Percentiles rank a stretch among this genome's conserved stretches.
These are phyloP conservation scores for Suillus subaureus DNA, from an alignment of 768 basidiomycete genomes.

Conservation along the genomic window DNA sequence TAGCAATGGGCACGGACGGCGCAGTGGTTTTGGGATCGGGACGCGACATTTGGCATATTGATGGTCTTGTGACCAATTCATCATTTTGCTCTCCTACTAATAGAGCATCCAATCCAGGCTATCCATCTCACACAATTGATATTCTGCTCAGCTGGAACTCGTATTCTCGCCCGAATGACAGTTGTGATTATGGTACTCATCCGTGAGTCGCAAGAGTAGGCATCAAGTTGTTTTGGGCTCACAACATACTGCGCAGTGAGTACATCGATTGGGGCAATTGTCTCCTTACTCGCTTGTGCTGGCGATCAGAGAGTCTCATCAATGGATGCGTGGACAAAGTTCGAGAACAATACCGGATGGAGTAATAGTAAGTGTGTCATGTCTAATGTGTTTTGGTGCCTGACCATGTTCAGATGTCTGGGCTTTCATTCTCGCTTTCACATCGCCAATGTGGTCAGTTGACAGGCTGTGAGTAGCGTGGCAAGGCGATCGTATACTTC, in stretches of 20 bases:
- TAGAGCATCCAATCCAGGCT: not conserved
- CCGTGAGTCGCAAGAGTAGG: constrained; percentile 11
- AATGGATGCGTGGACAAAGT: constrained; percentile 22
- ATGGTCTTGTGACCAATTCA: constrained; percentile 1
- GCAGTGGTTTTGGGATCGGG: constrained; percentile 21
- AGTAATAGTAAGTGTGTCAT: constrained; percentile 15
- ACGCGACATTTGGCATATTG: constrained; percentile 25
- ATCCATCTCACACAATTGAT: constrained; percentile 23
- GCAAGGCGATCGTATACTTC: not conserved
- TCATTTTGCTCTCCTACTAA: not conserved
- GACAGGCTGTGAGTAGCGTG: constrained; percentile 23
- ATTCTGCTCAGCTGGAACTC: constrained; percentile 25
- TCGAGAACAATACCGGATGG: constrained; percentile 31
- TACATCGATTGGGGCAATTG: constrained; percentile 19
- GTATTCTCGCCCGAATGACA: constrained; percentile 25
- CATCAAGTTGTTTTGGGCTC: not conserved
- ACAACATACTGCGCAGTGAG: constrained; percentile 14
- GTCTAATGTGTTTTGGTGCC: not conserved
- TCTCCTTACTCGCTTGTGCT: constrained; percentile 23
- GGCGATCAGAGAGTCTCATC: constrained; percentile 19
- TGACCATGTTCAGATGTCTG: constrained; percentile 20
- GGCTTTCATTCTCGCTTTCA: constrained; percentile 29
- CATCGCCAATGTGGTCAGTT: constrained; percentile 28
- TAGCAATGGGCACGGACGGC: constrained; percentile 27
- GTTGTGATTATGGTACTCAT: constrained; percentile 19